Conservation (phyloP, 2,329 filamentous ascomycete genomes). For the Colletotrichum phormii region DNA sequence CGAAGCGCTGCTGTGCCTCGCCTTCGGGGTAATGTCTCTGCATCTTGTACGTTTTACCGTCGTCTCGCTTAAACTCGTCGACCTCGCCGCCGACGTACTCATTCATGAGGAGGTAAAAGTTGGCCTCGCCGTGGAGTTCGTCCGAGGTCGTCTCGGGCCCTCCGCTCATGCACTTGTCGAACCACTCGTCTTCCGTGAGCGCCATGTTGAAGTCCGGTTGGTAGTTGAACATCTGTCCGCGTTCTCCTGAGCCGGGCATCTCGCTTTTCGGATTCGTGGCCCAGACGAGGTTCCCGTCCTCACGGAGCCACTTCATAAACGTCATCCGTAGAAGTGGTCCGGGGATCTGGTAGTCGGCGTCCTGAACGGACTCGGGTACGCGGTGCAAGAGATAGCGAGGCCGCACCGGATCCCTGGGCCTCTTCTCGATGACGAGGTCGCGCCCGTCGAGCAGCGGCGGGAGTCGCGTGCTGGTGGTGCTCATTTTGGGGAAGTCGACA, state of each 20-base stretch:
- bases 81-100: constrained; percentile 39
- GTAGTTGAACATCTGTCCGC: constrained; percentile 7
- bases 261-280: background rate
- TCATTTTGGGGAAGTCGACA: constrained; percentile 40
- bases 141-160: constrained; percentile 37
- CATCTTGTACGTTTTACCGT: background rate
- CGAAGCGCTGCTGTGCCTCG: constrained; percentile 43
- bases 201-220: constrained; percentile 46
- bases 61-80: background rate
- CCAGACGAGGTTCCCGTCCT: constrained; percentile 35
- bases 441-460: constrained; percentile 40
- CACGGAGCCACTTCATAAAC: constrained; percentile 33
- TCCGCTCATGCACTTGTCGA: constrained; percentile 46
- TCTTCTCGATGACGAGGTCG: constrained; percentile 7
- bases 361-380: constrained; percentile 38
- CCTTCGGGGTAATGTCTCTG: constrained; percentile 36
- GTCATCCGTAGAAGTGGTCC: constrained; percentile 14
- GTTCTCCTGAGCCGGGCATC: constrained; percentile 19
- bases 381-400: constrained; percentile 36
- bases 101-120: constrained; percentile 28
- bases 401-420: background rate
- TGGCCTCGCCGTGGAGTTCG: constrained; percentile 29
- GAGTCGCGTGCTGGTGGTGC: constrained; percentile 42
- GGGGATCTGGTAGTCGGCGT: constrained; percentile 42
- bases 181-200: constrained; percentile 49